Percentiles rank a stretch among this genome's conserved stretches.
phyloP scores from a whole-genome alignment of 1,284 basidiomycete genomes.

The Austropuccinia psidii region DNA sequence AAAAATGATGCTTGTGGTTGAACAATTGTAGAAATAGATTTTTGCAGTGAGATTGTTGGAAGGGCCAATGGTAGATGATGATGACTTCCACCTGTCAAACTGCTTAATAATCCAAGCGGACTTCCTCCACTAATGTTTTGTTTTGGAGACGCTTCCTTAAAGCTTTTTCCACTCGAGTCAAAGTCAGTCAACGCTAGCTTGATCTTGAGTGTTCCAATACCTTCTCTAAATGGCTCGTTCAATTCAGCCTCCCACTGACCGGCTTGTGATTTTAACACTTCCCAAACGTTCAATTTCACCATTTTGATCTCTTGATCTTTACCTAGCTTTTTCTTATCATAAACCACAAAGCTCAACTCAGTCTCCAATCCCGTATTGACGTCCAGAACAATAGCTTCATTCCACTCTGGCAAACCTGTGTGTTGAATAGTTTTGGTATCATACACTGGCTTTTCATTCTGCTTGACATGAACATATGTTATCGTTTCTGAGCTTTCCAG shows the following conservation, averaged over 20 bases:
- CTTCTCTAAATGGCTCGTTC: too few species aligned
- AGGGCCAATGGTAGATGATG: too few species aligned
- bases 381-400: conserved; percentile 55
- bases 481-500: conserved; percentile 17
- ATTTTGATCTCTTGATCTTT: conserved; percentile 16
- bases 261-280: neutral
- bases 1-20: too few species aligned
- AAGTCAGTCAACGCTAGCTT: too few species aligned
- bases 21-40: too few species aligned
- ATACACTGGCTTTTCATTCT: conserved; percentile 13
- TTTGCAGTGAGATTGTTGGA: too few species aligned
- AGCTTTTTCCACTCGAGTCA: too few species aligned
- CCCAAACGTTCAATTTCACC: neutral
- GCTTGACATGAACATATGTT: conserved; percentile 8
- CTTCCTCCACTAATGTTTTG: too few species aligned
- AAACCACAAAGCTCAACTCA: conserved; percentile 5
- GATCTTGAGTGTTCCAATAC: too few species aligned
- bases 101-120: too few species aligned
- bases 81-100: too few species aligned
- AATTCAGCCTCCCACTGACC: neutral
- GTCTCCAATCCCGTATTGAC: conserved; percentile 4
- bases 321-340: conserved; percentile 10
- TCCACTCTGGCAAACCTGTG: neutral
- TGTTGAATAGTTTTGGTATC: conserved; percentile 28
- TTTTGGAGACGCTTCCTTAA: too few species aligned